Percentiles rank a stretch among this genome's conserved stretches.
phyloP scores from a whole-genome alignment of 371 early-diverging fungal species.

The Saksenaea oblongispora region DNA sequence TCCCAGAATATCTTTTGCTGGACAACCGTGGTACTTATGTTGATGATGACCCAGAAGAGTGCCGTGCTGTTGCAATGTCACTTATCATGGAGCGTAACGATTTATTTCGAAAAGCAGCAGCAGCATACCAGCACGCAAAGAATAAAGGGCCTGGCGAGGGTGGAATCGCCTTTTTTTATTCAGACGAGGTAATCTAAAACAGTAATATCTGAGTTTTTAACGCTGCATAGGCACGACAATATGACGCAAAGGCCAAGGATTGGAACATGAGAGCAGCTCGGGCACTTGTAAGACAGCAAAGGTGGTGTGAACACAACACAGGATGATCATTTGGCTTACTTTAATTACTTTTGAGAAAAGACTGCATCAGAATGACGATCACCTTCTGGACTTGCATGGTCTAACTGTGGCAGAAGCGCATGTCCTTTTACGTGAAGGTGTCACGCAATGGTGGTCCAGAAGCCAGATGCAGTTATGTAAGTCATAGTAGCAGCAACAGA shows the following conservation, averaged over 20 bases:
- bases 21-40: constrained; percentile 46
- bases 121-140: constrained; percentile 52
- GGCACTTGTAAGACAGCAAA: constrained; percentile 57
- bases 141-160: constrained; percentile 57
- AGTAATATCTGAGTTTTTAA: background rate
- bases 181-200: constrained; percentile 46
- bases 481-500: background rate
- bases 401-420: constrained; percentile 66
- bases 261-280: constrained; percentile 79
- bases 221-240: constrained; percentile 44
- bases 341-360: constrained; percentile 21
- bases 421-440: constrained; percentile 59
- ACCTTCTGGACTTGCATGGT: constrained; percentile 72
- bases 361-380: constrained; percentile 50
- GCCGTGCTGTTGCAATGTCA: constrained; percentile 58
- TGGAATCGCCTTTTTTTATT: constrained; percentile 71
- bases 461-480: constrained; percentile 53
- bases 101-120: constrained; percentile 63
- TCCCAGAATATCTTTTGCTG: constrained; percentile 44
- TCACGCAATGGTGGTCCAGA: constrained; percentile 64
- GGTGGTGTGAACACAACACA: constrained; percentile 25
- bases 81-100: constrained; percentile 59
- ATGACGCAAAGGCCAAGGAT: constrained; percentile 59
- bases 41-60: constrained; percentile 64
- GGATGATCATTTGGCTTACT: background rate